Evolutionary conservation across 2,329 filamentous ascomycete genomes (phyloP), one percentile per base, ranked within the genome.

Genomic region (Alternaria infectoria): DNA sequence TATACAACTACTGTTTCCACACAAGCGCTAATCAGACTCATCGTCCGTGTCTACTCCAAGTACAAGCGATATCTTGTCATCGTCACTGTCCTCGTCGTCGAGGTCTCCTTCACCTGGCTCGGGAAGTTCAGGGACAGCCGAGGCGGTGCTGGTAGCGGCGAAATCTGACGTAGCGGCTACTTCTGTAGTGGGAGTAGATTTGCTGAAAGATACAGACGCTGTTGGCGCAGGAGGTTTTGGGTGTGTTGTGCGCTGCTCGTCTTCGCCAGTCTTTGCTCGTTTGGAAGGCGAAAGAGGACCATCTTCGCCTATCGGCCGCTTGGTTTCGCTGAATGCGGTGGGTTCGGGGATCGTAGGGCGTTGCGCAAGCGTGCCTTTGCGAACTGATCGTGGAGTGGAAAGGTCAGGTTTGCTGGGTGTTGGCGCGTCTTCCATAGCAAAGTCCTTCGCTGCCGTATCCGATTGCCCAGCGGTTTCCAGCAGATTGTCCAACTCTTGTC

Each of bases 11-110:
- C 13, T 45, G 13, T n/a, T 45, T 50, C 23, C 3, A 21, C 12
- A 17, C 19, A 45, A 54, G 15, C 6, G 7, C 30, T 63, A 74
- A 12, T 78, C 75, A 2, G 75, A 77, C 8, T 80, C 77, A 3
- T 78, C 75, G 51, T 79, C 77, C 2, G 73, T 77, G 32, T 80
- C 77, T 52, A 76, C 76, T 3, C 77, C 77, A 28, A 80, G 64
- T 1, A 78, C 75, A 7, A 80, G 59, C 11, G 73, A 69, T 28
- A 78, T 73, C 17, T 65, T 62, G 47, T 63, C 75, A 21, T 76
- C 74, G 25, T 77, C 75, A 25, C 72, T 74, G 30, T 73, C 72
- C 11, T 58, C 68, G 19, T 65, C 69, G 32, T 50, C 66, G 10
- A 23, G 52, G 15, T 13, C 58, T 36, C 30, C 66, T 56, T 72